Base-by-base conservation (phyloP, 176 grass and related monocot genomes). In the Hyparrhenia diplandra region DNA sequence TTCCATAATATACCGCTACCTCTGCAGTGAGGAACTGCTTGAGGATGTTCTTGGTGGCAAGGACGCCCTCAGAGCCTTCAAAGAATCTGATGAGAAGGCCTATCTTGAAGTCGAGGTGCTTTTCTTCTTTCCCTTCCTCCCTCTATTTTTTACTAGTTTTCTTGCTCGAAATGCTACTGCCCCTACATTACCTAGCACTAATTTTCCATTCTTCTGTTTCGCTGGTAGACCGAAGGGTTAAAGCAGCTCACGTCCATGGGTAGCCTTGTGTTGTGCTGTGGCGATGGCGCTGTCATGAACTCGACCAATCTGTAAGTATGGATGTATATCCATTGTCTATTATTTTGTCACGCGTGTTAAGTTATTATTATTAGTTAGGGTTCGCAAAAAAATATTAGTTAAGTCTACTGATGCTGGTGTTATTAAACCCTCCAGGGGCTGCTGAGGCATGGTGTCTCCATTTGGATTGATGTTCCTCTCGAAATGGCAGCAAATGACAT, bases 191-290 rank as follows among this genome's bases (percentile, higher is more conserved):
- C 34, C 11, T 80, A 5, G 35, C 2, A 13, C 60, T 5, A 49
- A 80, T 80, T 73, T 74, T 30, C n/a, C 25, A 81, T 47, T 78
- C 45, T 55, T n/a, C n/a, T 71, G n/a, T n/a, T 10, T 83, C 34
- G 34, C 31, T 76, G 23, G 10, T 82, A 98, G 96, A 98, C 87
- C 34, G 96, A 98, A 89, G 96, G 92, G 17, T 77, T 99, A 28
- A 99, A 93, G 75, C 86, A 99, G 58, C 86, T 99, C 62, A 93
- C 92, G 5, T 88, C 96, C 59, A 99, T 95, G 90, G 92, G 92
- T n/a, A 90, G 96, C 67, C 85, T 99, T 11, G 92, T 95, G 59
- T 84, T 99, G 84, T 95, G 90, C 80, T 86, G 90, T 34, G 92
- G 96, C 4, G 90, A 98, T 23, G 81, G 96, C 14, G 88, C 92